phyloP scores from a whole-genome alignment of 768 basidiomycete genomes.

The Hericium erinaceus region DNA sequence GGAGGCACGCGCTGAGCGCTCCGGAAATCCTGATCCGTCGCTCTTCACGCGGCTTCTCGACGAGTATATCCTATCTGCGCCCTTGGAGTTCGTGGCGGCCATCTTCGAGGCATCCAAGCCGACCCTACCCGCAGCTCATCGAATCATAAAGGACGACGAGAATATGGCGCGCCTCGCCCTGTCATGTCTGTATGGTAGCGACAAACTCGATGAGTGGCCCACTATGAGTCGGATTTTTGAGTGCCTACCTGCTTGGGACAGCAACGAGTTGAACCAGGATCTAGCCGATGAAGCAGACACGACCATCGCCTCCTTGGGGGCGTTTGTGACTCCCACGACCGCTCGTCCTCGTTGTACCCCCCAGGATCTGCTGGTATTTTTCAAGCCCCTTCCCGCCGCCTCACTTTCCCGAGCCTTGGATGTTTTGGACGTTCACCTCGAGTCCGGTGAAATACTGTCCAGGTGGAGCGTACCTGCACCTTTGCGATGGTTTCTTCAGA shows the following conservation, averaged over 20 bases:
- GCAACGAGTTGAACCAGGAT: slow-evolving; percentile 42
- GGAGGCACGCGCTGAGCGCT: slow-evolving; percentile 79
- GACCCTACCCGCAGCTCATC: slow-evolving; percentile 57
- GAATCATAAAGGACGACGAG: slow-evolving; percentile 74
- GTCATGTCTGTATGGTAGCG: slow-evolving; percentile 80
- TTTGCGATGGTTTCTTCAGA: slow-evolving; percentile 85
- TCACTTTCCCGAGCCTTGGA: slow-evolving; percentile 81
- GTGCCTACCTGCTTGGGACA: slow-evolving; percentile 88
- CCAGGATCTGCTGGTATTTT: slow-evolving; percentile 70
- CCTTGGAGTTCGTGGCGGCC: slow-evolving; percentile 58
- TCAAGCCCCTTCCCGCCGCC: slow-evolving; percentile 64
- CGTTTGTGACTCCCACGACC: slow-evolving; percentile 71
- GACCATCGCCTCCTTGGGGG: slow-evolving; percentile 70
- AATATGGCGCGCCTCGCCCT: slow-evolving; percentile 83
- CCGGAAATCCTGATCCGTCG: slow-evolving; percentile 56
- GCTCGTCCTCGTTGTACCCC: slow-evolving; percentile 46
- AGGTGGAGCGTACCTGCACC: slow-evolving; percentile 82
- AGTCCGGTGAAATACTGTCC: slow-evolving; percentile 85
- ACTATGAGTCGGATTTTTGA: slow-evolving; percentile 92
- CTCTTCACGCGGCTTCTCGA: slow-evolving; percentile 60
- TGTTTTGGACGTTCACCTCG: slow-evolving; percentile 87
- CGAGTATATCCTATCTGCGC: slow-evolving; percentile 61
- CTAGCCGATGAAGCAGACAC: slow-evolving; percentile 74
- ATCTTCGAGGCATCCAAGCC: slow-evolving; percentile 92
- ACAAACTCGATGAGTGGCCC: slow-evolving; percentile 61